Base-by-base conservation (phyloP, 2,329 filamentous ascomycete genomes). In the Lecanicillium sp. region DNA sequence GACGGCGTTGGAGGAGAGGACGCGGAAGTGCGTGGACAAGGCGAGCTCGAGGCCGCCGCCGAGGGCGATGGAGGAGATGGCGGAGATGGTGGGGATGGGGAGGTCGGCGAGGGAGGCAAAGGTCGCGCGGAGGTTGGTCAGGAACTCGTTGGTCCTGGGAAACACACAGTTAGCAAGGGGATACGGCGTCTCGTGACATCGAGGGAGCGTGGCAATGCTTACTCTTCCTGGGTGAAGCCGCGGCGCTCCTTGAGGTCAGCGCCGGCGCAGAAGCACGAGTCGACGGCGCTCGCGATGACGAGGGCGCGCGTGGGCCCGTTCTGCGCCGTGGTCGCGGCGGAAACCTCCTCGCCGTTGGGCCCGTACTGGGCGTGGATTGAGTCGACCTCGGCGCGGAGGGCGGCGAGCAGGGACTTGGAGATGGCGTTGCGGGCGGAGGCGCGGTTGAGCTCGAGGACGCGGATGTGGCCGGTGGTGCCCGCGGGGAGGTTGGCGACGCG, bases 1-100 rank as follows among this genome's bases (percentile, higher is more conserved):
- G 20, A 75, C 71, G 14, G 89, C 86, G 27, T 83, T 86, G 32
- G 87, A 89, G 26, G 83, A 79, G 56, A 97, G 84, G 44, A 98
- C 84, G 55, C 93, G 88, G 67, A 98, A 82, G 66, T 93, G 83
- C 2, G 91, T 95, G 56, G 86, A 83, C 6, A 98, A 81, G 2
- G 90, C 91, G 45, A 98, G 80, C 69, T 98, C 93, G 55, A 98
- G 83, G 39, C 93, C 93, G 59, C 93, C 93, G 54, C 93, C 93
- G 24, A 97, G 84, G 5, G 93, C 93, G 50, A 87, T 71, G 42
- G 87, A 93, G 47, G 86, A 85, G 53, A 98, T 81, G 49, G 90
- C 90, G 3, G 87, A 84, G 62, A 98, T 91, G 44, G 91, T 95
- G 23, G 93, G 93, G 56, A 97, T 83, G 12, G 86, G 87, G 35